A percentile compares a stretch with the other conserved stretches of the same genome.
phyloP scores from a whole-genome alignment of 768 basidiomycete species.

The Hygrophoropsis aurantiaca region DNA sequence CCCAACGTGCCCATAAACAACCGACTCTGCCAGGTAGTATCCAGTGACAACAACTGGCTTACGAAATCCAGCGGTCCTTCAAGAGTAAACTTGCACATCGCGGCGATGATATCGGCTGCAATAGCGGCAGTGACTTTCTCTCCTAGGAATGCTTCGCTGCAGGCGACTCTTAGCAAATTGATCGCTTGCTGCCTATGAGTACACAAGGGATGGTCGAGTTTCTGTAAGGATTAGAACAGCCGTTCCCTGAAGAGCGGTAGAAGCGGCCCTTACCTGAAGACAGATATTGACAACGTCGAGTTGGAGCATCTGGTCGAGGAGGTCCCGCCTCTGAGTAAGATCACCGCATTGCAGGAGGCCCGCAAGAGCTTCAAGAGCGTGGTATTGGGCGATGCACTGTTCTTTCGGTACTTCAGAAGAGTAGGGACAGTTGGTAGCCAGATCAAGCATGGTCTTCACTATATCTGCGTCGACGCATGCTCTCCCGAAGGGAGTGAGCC shows the following conservation, averaged over 20 bases:
- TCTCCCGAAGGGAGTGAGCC: conserved; percentile 15
- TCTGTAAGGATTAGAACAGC: conserved; percentile 9
- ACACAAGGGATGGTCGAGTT: conserved; percentile 16
- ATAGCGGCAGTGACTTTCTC: conserved; percentile 15
- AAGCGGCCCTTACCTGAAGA: conserved; percentile 14
- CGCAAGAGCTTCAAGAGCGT: conserved; percentile 20
- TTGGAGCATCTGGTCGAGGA: conserved; percentile 22
- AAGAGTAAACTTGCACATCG: conserved; percentile 23
- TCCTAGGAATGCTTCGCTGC: conserved; percentile 22
- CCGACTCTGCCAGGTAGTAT: conserved; percentile 6
- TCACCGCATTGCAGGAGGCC: conserved; percentile 20
- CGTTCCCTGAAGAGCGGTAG: not conserved
- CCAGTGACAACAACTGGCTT: conserved; percentile 16
- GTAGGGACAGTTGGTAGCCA: conserved; percentile 15
- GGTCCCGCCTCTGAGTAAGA: conserved; percentile 13
- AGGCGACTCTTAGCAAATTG: conserved; percentile 17
- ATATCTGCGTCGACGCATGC: conserved; percentile 26
- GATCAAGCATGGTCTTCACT: conserved; percentile 22
- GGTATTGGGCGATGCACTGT: conserved; percentile 17
- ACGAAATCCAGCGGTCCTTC: conserved; percentile 19
- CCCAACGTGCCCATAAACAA: conserved; percentile 6
- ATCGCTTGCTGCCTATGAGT: conserved; percentile 20
- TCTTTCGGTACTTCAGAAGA: conserved; percentile 8
- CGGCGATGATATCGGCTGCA: conserved; percentile 21
- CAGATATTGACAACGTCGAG: conserved; percentile 19